Base-by-base conservation (phyloP, 2,329 filamentous ascomycete genomes). In the Cladosporium sp. region DNA sequence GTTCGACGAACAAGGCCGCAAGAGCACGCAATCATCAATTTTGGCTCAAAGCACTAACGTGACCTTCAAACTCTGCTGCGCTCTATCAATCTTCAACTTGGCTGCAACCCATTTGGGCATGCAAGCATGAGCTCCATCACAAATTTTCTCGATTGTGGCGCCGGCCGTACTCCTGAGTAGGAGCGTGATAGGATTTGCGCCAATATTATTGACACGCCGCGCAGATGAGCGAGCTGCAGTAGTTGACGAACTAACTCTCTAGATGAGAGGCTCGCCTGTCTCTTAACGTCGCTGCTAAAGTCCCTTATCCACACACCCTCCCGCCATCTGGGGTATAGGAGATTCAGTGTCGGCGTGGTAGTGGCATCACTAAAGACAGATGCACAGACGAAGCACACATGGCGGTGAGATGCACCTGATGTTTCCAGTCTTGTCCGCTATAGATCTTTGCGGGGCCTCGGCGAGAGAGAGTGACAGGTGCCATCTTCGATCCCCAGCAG, bases 271-370 rank as follows among this genome's bases (percentile, higher is more conserved):
- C 28, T 32, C 8, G 28, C 28, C 28, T 32, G 28, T 32, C 28
- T 32, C 28, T 32, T 32, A 32, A 32, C 12, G 28, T 10, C 8
- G 28, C 28, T 32, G 28, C 28, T 32, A 32, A 32, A 25, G 22
- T 20, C 34, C 37, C 37, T 44, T 22, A 24, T 44, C 50, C 36
- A 53, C 50, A 34, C 37, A 34, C 36, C 36, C 36, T 34, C 37
- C 36, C 50, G 50, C 24, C 37, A 42, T 53, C 50, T 53, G 50
- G 50, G 50, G 50, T 53, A 53, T 48, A 53, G 50, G 22, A 53
- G 50, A 44, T 22, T 32, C 50, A 42, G 36, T 37, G 36, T 42
- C 50, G 25, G 37, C 50, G 49, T 20, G 19, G 24, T 53, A 53
- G 50, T 53, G 19, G n/a, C 50, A 53, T 44, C 49, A 52, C 49